phyloP scores from a whole-genome alignment of 805 yeast genomes.

The Starmerella etchellsii region DNA sequence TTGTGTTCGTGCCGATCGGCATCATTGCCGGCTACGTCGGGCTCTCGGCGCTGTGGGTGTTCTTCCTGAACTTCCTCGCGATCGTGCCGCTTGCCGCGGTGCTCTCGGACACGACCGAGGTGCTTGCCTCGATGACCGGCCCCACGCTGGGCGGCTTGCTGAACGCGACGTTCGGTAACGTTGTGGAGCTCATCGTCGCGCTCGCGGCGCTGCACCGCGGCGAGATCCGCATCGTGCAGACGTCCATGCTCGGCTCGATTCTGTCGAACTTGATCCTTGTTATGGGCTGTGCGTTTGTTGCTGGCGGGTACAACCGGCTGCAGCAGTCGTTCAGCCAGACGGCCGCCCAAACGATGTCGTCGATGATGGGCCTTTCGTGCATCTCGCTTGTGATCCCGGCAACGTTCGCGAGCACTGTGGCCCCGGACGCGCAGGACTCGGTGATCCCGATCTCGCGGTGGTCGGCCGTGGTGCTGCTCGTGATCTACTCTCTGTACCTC shows the following conservation, averaged over 20 bases:
- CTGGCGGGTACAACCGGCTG: constrained; percentile 77
- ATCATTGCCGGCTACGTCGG: constrained; percentile 51
- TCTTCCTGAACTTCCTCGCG: constrained; percentile 70
- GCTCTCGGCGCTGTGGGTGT: constrained; percentile 44
- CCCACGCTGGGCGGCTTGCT: constrained; percentile 86
- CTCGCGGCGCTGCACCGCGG: constrained; percentile 74
- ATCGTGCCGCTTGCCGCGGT: constrained; percentile 87
- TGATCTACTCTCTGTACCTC: constrained; percentile 66
- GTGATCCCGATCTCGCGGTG: constrained; percentile 74
- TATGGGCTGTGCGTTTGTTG: constrained; percentile 87
- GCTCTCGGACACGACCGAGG: constrained; percentile 87
- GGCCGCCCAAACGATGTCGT: constrained; percentile 95
- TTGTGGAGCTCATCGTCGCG: constrained; percentile 91
- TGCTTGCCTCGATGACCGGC: constrained; percentile 74
- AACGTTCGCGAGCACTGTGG: constrained; percentile 64
- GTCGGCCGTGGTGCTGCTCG: constrained; percentile 63
- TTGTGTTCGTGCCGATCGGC: constrained; percentile 84
- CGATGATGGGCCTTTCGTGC: constrained; percentile 80
- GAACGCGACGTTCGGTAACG: constrained; percentile 96
- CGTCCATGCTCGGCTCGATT: constrained; percentile 92
- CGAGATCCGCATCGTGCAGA: constrained; percentile 89
- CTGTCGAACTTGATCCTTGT: constrained; percentile 79
- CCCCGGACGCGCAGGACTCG: constrained; percentile 30
- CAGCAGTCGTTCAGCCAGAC: constrained; percentile 89
- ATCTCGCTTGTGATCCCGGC: constrained; percentile 89